Base-by-base conservation (phyloP, 768 basidiomycete species). In the Phanerochaete carnosa region DNA sequence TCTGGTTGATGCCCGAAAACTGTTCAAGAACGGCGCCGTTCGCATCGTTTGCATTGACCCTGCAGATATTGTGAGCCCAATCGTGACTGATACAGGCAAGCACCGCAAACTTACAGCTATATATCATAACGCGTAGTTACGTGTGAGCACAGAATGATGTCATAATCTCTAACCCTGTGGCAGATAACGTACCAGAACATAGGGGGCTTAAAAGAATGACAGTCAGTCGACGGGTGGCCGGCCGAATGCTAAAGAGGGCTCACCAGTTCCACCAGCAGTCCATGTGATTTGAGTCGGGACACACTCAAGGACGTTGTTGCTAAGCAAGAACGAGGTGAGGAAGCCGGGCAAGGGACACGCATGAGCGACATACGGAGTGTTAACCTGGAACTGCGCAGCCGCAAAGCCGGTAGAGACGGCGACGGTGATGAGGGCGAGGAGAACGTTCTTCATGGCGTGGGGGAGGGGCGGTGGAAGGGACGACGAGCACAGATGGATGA, bases 281-380 rank as follows among this genome's bases (percentile, higher is more conserved):
- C 85, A 92, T 29, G 68, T 54, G 49, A 92, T 37, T 15, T 76
- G 70, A 29, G 80, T 70, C 13, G 90, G 68, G 22, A 68, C 62
- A 62, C 90, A 92, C 60, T 81, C 75, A 33, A 81, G 78, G 22
- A 75, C 79, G 53, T 75, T 79, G 39, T 70, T 15, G 37, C 87
- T 89, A 63, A 25, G 28, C 9, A 11, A 56, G 54, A 29, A 63
- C 35, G 28, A 43, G 45, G 13, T 47, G 47, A 26, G n/a, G 1
- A 15, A 13, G 9, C 35, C 15, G 23, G 49, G 23, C 53, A 50
- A 45, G 26, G 9, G 3, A 45, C 13, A 22, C 37, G 53, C 52
- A 33, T 2, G 39, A 35, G 28, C 25, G 22, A 80, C 89, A 68
- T 65, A 91, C 90, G 90, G 90, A 37, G 90, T 93, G 70, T 89